Base-by-base conservation (phyloP, 2,329 filamentous ascomycete species). In the Beauveria rudraprayagi region DNA sequence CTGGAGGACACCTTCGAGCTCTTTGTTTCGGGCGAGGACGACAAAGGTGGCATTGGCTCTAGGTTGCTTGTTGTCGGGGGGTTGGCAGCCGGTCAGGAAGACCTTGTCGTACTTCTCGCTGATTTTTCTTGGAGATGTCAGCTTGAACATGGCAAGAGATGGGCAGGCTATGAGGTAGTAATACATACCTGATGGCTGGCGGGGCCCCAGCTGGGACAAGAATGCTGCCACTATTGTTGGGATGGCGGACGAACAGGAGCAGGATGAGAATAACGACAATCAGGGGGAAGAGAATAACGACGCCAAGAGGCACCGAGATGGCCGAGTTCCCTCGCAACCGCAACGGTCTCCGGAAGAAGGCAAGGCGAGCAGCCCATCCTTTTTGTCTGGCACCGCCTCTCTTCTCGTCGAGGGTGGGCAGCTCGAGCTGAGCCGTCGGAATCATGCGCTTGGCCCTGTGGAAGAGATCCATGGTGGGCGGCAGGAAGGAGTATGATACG, bases 91-190 rank as follows among this genome's bases (percentile, higher is more conserved):
- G 43, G 87, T 90, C 56, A 92, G 89, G 70, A 99, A 99, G 56
- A 97, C 92, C 76, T 96, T 96, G 77, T 99, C 94, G 76, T 97
- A 86, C 70, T 95, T 90, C 77, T 97, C 94, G 77, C 89, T 96
- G 69, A 99, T 99, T 85, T 92, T 93, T 68, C 92, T 96, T 71
- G 69, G 66, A 43, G 22, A 2, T 24, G 44, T 55, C 40, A 55
- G 55, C n/a, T 8, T 37, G 2, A 22, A 16, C 9, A 22, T 37
- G 19, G 30, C 28, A n/a, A 11, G 24, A n/a, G 24, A 22, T 5
- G 17, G 24, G 34, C 40, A n/a, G 50, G 62, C 8, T 9, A 41
- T 22, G 8, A 3, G 11, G 34, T 37, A 11, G 28, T 9, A 28
- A 37, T 19, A 17, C 84, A 63, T 83, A 95, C 92, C 92, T 87